Conservation (phyloP, 345 rosid species). For the Clarkia xantiana region DNA sequence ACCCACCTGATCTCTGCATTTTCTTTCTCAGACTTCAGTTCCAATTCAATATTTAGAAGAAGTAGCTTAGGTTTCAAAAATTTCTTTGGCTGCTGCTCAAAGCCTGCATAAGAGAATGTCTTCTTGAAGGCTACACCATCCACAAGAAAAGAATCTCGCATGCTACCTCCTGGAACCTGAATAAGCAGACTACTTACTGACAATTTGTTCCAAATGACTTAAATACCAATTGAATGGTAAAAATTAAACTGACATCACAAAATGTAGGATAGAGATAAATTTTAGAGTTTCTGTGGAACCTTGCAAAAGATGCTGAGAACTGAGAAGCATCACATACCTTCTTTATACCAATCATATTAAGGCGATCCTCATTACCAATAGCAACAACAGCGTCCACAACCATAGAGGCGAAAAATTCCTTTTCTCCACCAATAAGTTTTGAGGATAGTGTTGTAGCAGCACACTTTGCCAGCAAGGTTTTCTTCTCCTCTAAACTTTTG, state of each 20-base stretch:
- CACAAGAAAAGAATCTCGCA: slow-evolving; percentile 94
- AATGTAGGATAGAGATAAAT: background rate
- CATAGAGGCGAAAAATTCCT: slow-evolving; percentile 85
- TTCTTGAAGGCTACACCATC: slow-evolving; percentile 97
- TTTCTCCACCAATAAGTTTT: slow-evolving; percentile 95
- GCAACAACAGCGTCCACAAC: slow-evolving; percentile 94
- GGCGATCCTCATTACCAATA: slow-evolving; percentile 66
- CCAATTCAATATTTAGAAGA: slow-evolving; percentile 77
- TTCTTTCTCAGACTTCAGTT: slow-evolving; percentile 97
- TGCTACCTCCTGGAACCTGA: slow-evolving; percentile 95
- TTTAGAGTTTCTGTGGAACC: background rate
- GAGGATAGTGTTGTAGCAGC: slow-evolving; percentile 95
- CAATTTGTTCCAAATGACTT: background rate
- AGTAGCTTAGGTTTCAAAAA: slow-evolving; percentile 74
- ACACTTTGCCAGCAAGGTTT: slow-evolving; percentile 67
- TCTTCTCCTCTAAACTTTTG: slow-evolving; percentile 84
- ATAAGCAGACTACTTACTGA: slow-evolving; percentile 6
- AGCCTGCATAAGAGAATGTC: slow-evolving; percentile 99
- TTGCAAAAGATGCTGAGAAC: background rate
- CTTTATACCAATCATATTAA: slow-evolving; percentile 86
- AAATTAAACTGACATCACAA: background rate
- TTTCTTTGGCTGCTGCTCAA: slow-evolving; percentile 97
- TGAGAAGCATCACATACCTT: slow-evolving; percentile 30
- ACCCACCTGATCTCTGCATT: slow-evolving; percentile 91
- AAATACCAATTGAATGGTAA: too few relatives aligned